phyloP scores from a whole-genome alignment of 1,139 yeast species.

The Protomyces gravidus region DNA sequence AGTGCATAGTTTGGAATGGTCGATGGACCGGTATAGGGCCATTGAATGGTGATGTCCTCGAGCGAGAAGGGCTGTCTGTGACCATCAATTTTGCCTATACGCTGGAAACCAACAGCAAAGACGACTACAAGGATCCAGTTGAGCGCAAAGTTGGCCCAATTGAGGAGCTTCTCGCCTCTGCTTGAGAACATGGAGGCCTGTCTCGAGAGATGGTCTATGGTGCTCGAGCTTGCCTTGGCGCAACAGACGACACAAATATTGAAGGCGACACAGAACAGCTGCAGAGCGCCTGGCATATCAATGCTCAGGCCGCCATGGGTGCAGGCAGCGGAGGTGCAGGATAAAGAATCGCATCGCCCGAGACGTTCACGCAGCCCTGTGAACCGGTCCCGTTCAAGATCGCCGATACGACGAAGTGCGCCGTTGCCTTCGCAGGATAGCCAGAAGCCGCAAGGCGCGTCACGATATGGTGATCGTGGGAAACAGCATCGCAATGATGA shows the following conservation, averaged over 20 bases:
- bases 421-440: not conserved
- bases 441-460: not conserved
- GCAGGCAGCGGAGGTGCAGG: not conserved
- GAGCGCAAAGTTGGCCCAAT: conserved; percentile 28
- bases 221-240: too few relatives aligned
- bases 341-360: not conserved
- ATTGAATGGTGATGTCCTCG: conserved; percentile 57
- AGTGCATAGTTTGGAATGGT: conserved; percentile 50
- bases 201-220: too few relatives aligned
- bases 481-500: not conserved
- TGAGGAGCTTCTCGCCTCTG: not conserved
- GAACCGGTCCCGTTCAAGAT: not conserved
- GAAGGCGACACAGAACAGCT: too few relatives aligned
- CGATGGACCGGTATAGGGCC: conserved; percentile 66
- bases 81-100: conserved; percentile 43
- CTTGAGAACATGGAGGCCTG: not conserved
- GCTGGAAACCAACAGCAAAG: conserved; percentile 39
- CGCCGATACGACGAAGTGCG: not conserved
- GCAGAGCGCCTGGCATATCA: too few relatives aligned
- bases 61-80: conserved; percentile 51
- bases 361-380: not conserved
- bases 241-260: too few relatives aligned
- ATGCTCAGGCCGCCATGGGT: conserved; percentile 1
- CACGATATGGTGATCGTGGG: not conserved
- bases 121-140: conserved; percentile 32